Percentiles rank a stretch among this genome's conserved stretches.
phyloP scores from a whole-genome alignment of 345 rosid genomes.

The Carallia pectinifolia region DNA sequence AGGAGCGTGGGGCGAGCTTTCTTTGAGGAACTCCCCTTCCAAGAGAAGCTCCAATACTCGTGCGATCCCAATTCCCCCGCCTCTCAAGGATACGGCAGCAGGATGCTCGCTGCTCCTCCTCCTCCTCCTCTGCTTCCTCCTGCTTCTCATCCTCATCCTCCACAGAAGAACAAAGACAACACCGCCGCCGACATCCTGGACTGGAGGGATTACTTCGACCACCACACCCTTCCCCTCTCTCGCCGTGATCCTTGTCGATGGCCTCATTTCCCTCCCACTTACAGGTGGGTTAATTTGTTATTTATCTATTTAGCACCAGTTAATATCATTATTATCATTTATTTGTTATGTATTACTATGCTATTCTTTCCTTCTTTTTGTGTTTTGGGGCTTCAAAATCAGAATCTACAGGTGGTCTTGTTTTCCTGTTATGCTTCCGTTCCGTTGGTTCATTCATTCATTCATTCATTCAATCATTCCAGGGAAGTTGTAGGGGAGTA shows the following conservation, averaged over 20 bases:
- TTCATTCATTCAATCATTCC: neutral
- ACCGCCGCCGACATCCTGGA: slow-evolving; percentile 45
- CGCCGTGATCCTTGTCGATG: slow-evolving; percentile 70
- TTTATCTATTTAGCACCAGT: neutral
- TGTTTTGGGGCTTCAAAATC: too few relatives aligned
- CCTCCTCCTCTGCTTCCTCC: slow-evolving; percentile 10
- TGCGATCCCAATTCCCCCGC: slow-evolving; percentile 66
- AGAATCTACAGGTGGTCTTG: too few relatives aligned
- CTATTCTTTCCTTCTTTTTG: neutral
- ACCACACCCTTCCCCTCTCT: slow-evolving; percentile 75
- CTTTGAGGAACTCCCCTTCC: slow-evolving; percentile 51
- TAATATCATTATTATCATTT: neutral
- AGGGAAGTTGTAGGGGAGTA: slow-evolving; percentile 58
- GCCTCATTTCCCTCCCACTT: slow-evolving; percentile 65
- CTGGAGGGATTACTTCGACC: slow-evolving; percentile 96
- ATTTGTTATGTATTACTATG: too few relatives aligned
- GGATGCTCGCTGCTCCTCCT: slow-evolving; percentile 48
- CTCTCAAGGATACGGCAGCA: slow-evolving; percentile 80
- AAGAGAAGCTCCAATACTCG: slow-evolving; percentile 70
- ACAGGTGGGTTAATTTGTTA: slow-evolving; percentile 40
- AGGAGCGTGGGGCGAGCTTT: slow-evolving; percentile 45
- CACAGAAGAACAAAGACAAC: slow-evolving; percentile 3
- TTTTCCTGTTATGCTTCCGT: too few relatives aligned
- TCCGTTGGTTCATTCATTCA: too few relatives aligned
- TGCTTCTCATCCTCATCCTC: neutral